These are phyloP conservation scores for Lepidium aucheri DNA, from an alignment of 345 rosid species.

Conservation along the genomic window DNA sequence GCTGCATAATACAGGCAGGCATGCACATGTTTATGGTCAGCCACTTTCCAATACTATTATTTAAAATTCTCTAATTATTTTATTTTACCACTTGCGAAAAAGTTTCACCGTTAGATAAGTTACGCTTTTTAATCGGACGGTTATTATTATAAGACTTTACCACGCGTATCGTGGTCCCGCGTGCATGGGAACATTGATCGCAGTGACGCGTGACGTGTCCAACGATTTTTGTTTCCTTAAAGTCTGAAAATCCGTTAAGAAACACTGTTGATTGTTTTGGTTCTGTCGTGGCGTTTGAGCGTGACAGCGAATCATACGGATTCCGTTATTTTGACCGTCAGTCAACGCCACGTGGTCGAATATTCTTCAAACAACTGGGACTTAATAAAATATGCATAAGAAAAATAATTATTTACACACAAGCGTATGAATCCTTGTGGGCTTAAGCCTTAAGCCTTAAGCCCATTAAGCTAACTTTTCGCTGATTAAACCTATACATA, in stretches of 20 bases:
- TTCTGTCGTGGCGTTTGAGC: slow-evolving; percentile 14
- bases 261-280: slow-evolving; percentile 12
- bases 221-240: slow-evolving; percentile 31
- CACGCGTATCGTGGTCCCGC: slow-evolving; percentile 32
- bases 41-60: slow-evolving; percentile 22
- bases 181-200: slow-evolving; percentile 23
- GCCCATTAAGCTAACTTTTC: neutral
- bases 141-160: neutral
- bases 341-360: slow-evolving; percentile 22
- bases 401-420: neutral
- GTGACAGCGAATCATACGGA: slow-evolving; percentile 29
- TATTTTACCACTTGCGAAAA: neutral
- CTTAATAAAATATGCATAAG: neutral
- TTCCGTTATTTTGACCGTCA: slow-evolving; percentile 31
- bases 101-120: slow-evolving; percentile 5
- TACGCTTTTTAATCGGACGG: slow-evolving; percentile 14
- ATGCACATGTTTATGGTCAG: slow-evolving; percentile 30
- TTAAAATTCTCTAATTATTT: neutral
- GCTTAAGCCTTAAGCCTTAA: neutral
- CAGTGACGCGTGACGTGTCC: slow-evolving; percentile 26
- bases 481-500: neutral
- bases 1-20: slow-evolving; percentile 36
- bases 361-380: slow-evolving; percentile 2
- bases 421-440: neutral
- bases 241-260: slow-evolving; percentile 22